Evolutionary conservation across 768 basidiomycete genomes (phyloP).

Genomic region (Pleurotus eryngii): DNA sequence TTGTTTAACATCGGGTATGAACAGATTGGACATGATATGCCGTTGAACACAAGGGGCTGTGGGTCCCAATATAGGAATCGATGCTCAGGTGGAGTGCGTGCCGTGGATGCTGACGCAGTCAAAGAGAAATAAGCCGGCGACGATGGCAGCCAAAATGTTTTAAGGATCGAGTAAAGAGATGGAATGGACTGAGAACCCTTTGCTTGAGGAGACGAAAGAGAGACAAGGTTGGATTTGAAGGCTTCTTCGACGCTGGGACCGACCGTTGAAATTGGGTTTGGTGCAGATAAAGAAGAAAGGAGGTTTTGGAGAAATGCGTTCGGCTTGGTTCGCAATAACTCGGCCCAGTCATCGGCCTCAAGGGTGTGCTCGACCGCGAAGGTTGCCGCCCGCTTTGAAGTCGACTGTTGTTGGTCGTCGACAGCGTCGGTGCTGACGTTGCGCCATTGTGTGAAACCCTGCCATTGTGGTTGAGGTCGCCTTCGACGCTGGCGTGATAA

Average conservation of each 20-base stretch:
- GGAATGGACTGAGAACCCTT: conserved; percentile 52
- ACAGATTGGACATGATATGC: conserved; percentile 72
- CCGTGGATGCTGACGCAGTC: conserved; percentile 66
- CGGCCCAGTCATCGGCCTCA: conserved; percentile 61
- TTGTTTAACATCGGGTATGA: conserved; percentile 56
- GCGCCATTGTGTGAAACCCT: conserved; percentile 4
- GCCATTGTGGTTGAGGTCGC: not conserved
- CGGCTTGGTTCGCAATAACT: conserved; percentile 52
- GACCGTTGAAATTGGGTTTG: conserved; percentile 56
- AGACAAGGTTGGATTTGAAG: conserved; percentile 72
- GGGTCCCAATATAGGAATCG: conserved; percentile 89
- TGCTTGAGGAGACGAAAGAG: conserved; percentile 46
- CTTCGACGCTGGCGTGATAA: not conserved
- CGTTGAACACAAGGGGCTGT: conserved; percentile 77
- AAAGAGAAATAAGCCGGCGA: conserved; percentile 76
- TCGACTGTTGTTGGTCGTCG: not conserved
- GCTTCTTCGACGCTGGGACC: conserved; percentile 73
- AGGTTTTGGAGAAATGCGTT: conserved; percentile 56
- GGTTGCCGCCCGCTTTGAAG: not conserved
- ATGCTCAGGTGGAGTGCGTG: conserved; percentile 69
- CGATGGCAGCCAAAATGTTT: conserved; percentile 82
- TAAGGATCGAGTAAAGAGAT: conserved; percentile 70
- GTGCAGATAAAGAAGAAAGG: conserved; percentile 54
- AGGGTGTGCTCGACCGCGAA: conserved; percentile 52
- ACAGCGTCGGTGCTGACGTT: not conserved